Conservation (phyloP, 192 early-diverging fungal species). For the Mortierella hygrophila region DNA sequence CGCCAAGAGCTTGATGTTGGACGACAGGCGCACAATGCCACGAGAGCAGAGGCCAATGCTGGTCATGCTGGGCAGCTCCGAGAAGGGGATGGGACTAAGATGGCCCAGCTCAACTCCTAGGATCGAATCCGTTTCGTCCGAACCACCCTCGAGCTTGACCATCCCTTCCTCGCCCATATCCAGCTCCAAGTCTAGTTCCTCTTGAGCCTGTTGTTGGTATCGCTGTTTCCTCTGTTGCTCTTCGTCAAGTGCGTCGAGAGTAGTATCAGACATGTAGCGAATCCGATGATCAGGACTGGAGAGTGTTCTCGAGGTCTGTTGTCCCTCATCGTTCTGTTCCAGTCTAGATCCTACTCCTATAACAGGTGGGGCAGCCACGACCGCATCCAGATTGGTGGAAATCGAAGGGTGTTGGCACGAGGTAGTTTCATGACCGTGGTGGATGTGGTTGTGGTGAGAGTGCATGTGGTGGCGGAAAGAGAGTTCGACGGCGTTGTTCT, state of each 20-base stretch:
- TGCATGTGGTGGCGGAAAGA: background rate
- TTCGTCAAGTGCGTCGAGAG: background rate
- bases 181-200: slow-evolving; percentile 12
- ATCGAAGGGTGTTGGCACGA: slow-evolving; percentile 26
- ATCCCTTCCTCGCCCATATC: slow-evolving; percentile 8
- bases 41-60: slow-evolving; percentile 72
- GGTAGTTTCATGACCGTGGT: background rate
- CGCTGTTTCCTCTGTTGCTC: slow-evolving; percentile 9
- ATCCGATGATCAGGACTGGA: slow-evolving; percentile 12
- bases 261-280: background rate
- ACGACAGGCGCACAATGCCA: slow-evolving; percentile 71
- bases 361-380: background rate
- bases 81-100: slow-evolving; percentile 53
- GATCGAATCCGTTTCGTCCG: slow-evolving; percentile 27
- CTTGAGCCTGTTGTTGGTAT: slow-evolving; percentile 6
- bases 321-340: slow-evolving; percentile 20
- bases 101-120: slow-evolving; percentile 35
- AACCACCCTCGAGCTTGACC: slow-evolving; percentile 11
- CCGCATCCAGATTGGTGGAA: background rate
- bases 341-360: background rate
- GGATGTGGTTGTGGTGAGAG: background rate
- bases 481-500: background rate
- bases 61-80: slow-evolving; percentile 56
- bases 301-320: slow-evolving; percentile 4
- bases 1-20: slow-evolving; percentile 76